These are phyloP conservation scores for Rosa hybrid DNA, from an alignment of 331 rosid genomes.

Conservation along the genomic window DNA sequence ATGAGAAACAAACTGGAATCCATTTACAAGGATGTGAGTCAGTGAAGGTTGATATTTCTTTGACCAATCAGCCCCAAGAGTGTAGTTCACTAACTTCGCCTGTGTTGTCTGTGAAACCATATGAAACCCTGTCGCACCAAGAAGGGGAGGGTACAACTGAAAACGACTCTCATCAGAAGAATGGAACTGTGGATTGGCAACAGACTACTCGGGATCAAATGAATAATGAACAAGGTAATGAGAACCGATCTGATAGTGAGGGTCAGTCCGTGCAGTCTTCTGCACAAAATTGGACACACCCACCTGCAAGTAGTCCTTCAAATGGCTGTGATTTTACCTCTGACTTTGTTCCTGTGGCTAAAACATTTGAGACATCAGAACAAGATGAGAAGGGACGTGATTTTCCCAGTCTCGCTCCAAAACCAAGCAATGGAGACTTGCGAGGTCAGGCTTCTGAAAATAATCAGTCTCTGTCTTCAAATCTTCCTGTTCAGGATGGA, in stretches of 20 bases:
- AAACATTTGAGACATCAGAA: conserved; percentile 38
- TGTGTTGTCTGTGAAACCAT: conserved; percentile 36
- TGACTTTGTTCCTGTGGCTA: conserved; percentile 34
- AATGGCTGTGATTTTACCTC: conserved; percentile 47
- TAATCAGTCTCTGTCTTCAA: conserved; percentile 38
- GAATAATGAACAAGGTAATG: conserved; percentile 43
- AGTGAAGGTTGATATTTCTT: conserved; percentile 38
- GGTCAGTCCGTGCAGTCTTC: conserved; percentile 76
- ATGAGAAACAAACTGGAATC: conserved; percentile 39
- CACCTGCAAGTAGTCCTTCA: conserved; percentile 41
- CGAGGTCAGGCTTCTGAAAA: conserved; percentile 36
- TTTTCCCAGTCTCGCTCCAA: conserved; percentile 29
- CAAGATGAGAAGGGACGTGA: conserved; percentile 27
- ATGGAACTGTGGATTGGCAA: conserved; percentile 45
- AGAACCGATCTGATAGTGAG: conserved; percentile 66
- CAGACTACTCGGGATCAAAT: conserved; percentile 47
- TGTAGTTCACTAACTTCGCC: conserved; percentile 44
- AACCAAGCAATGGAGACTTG: conserved; percentile 30
- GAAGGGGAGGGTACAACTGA: conserved; percentile 40
- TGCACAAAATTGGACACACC: conserved; percentile 64
- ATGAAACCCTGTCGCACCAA: conserved; percentile 32
- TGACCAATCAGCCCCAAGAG: conserved; percentile 37
- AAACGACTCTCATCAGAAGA: conserved; percentile 35
- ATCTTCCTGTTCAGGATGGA: conserved; percentile 43
- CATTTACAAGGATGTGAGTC: conserved; percentile 42